Conservation (phyloP, 495 filamentous ascomycete genomes). For the Podospora comata region DNA sequence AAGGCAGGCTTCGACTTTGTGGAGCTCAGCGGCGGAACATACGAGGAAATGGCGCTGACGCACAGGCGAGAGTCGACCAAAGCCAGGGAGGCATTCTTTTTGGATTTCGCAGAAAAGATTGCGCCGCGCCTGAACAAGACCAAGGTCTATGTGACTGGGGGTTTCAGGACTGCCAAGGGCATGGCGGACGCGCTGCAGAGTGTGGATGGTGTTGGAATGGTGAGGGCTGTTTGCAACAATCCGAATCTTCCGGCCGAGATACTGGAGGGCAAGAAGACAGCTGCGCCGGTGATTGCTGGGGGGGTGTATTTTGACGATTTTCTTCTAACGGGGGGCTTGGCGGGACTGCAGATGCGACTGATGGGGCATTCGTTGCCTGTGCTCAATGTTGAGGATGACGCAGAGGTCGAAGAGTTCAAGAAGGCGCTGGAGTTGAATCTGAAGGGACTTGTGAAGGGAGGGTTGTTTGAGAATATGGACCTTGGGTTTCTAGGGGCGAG, state of each 20-base stretch:
- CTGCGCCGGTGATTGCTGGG: neutral
- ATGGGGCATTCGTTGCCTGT: constrained; percentile 6
- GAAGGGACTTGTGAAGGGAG: neutral
- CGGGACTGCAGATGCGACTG: constrained; percentile 12
- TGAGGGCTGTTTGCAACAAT: constrained; percentile 53
- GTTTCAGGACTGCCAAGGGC: constrained; percentile 56
- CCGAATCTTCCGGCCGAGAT: constrained; percentile 44
- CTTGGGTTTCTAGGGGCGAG: neutral
- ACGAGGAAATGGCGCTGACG: constrained; percentile 53
- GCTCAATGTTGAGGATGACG: constrained; percentile 8
- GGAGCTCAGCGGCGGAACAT: constrained; percentile 62
- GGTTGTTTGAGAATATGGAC: neutral
- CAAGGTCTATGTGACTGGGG: constrained; percentile 60
- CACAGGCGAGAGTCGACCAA: constrained; percentile 54
- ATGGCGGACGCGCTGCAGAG: constrained; percentile 55
- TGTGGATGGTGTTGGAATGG: constrained; percentile 58
- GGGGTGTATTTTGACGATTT: constrained; percentile 13
- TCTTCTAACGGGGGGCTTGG: constrained; percentile 3
- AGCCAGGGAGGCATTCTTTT: constrained; percentile 62
- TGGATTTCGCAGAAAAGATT: constrained; percentile 62
- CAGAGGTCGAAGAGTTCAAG: neutral
- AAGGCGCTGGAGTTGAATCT: neutral
- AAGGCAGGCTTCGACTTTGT: constrained; percentile 57
- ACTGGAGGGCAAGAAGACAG: constrained; percentile 2
- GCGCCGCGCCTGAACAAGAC: constrained; percentile 52